Evolutionary conservation across 1,284 basidiomycete genomes (phyloP).

Genomic region (Coniferiporia sulphurascens): DNA sequence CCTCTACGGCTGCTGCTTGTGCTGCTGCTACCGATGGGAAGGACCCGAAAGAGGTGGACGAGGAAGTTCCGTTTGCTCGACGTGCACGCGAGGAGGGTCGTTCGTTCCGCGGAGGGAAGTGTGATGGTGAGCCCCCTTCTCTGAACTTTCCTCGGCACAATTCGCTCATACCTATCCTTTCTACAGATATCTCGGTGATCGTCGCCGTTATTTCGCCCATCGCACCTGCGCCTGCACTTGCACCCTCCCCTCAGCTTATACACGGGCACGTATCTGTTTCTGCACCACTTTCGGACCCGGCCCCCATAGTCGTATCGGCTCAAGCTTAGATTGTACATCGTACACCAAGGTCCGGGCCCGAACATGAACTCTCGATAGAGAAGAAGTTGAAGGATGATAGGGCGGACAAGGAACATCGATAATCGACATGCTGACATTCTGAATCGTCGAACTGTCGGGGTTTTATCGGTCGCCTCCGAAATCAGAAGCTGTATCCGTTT

Average conservation of each 20-base stretch:
- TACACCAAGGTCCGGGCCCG: background rate
- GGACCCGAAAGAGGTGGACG: constrained; percentile 16
- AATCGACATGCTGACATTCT: too few relatives aligned
- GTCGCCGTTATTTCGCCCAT: constrained; percentile 33
- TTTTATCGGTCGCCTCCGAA: too few relatives aligned
- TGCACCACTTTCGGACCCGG: background rate
- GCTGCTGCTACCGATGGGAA: background rate
- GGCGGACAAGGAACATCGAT: too few relatives aligned
- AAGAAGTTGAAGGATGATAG: too few relatives aligned
- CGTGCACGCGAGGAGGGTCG: constrained; percentile 61
- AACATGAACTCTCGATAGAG: background rate
- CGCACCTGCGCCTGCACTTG: background rate
- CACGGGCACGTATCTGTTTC: background rate
- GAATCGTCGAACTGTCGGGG: too few relatives aligned
- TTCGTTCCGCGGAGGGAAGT: constrained; percentile 66
- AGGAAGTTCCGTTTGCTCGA: constrained; percentile 65
- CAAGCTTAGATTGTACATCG: too few relatives aligned
- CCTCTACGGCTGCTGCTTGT: constrained; percentile 23
- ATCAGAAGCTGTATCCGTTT: too few relatives aligned
- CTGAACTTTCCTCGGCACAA: background rate
- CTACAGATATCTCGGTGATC: constrained; percentile 54
- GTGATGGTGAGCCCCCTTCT: constrained; percentile 57
- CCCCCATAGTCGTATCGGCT: background rate
- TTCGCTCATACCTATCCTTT: constrained; percentile 1
- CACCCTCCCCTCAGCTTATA: background rate